Evolutionary conservation across 441 rosid species (phyloP).

Genomic region (Corymbia citriodora): DNA sequence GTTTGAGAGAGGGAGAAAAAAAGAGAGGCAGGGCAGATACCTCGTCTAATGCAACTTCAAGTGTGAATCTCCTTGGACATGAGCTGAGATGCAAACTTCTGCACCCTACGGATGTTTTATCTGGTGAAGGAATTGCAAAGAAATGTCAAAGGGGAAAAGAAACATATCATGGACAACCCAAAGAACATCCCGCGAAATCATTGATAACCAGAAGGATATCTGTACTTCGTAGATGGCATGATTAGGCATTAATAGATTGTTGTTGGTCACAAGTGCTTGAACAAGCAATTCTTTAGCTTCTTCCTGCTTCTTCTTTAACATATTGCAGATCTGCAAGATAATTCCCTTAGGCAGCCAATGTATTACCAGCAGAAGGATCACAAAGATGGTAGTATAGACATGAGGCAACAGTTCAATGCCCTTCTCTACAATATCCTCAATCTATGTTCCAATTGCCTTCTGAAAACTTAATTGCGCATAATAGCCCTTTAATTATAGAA

Average conservation of each 20-base stretch:
- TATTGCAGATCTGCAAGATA: conserved; percentile 68
- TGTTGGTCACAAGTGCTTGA: conserved; percentile 79
- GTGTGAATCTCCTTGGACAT: conserved; percentile 26
- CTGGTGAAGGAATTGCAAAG: conserved; percentile 38
- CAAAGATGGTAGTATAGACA: neutral
- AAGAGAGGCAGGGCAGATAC: neutral
- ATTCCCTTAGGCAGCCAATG: neutral
- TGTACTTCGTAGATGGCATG: conserved; percentile 74
- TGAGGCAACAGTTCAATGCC: neutral
- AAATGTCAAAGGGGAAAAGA: neutral
- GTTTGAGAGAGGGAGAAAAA: neutral
- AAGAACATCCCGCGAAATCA: conserved; percentile 58
- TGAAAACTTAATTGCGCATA: neutral
- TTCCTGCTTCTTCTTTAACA: conserved; percentile 76
- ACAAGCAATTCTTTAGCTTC: conserved; percentile 83
- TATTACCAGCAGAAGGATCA: neutral
- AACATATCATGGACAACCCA: neutral
- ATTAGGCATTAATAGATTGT: conserved; percentile 72
- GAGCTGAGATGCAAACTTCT: conserved; percentile 52
- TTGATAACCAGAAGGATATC: conserved; percentile 59
- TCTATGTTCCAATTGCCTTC: neutral
- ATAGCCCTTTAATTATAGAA: too few species aligned
- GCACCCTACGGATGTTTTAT: conserved; percentile 53
- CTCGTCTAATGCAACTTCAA: neutral
- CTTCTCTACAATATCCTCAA: neutral